phyloP scores from a whole-genome alignment of 345 rosid genomes.

The Acer campestre region DNA sequence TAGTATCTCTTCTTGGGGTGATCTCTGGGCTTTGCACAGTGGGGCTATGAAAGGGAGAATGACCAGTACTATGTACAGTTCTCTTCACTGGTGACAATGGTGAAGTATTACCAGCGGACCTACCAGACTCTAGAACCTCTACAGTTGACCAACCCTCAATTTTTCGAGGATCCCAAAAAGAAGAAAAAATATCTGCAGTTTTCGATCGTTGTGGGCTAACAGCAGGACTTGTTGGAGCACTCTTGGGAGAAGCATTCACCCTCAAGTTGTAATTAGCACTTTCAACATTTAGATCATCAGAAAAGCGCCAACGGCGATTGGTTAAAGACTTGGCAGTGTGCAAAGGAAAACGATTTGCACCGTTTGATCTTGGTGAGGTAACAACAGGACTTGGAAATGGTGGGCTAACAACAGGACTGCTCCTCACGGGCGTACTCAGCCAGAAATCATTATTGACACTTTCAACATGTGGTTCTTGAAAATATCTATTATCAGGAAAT shows the following conservation, averaged over 20 bases:
- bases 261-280: slow-evolving; percentile 29
- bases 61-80: slow-evolving; percentile 29
- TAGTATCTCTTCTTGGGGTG: slow-evolving; percentile 19
- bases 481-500: slow-evolving; percentile 23
- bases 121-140: slow-evolving; percentile 24
- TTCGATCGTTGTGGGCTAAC: slow-evolving; percentile 45
- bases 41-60: slow-evolving; percentile 46
- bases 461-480: slow-evolving; percentile 26
- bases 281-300: slow-evolving; percentile 34
- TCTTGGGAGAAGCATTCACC: slow-evolving; percentile 37
- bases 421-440: slow-evolving; percentile 24
- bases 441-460: slow-evolving; percentile 22
- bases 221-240: slow-evolving; percentile 68
- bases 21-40: slow-evolving; percentile 20
- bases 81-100: slow-evolving; percentile 25
- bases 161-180: slow-evolving; percentile 23
- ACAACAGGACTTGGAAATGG: slow-evolving; percentile 36
- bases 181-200: slow-evolving; percentile 19
- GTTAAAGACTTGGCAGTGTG: slow-evolving; percentile 19
- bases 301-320: slow-evolving; percentile 30
- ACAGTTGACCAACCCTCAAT: slow-evolving; percentile 21
- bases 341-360: slow-evolving; percentile 24
- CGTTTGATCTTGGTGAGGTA: slow-evolving; percentile 36
- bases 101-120: slow-evolving; percentile 20
- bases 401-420: slow-evolving; percentile 21